Conservation (phyloP, 495 filamentous ascomycete species). For the Aspergillus ostianus region DNA sequence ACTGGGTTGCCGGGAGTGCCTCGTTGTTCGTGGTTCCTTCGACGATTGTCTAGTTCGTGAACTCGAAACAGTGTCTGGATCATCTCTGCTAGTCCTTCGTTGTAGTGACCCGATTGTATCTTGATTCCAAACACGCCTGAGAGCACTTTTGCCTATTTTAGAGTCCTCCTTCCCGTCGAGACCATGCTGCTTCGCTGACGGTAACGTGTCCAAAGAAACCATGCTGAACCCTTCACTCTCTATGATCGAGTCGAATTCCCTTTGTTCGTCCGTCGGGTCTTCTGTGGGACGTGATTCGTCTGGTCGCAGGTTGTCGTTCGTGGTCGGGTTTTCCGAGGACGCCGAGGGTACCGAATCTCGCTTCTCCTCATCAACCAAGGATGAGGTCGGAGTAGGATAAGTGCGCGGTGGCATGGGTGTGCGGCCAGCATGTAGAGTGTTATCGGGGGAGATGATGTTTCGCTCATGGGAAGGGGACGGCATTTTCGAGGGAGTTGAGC, state of each 20-base stretch:
- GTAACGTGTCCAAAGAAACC: constrained; percentile 54
- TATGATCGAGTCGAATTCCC: constrained; percentile 55
- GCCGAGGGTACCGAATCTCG: constrained; percentile 11
- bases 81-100: background rate
- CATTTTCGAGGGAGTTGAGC: constrained; percentile 44
- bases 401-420: constrained; percentile 30
- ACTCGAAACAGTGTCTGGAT: background rate
- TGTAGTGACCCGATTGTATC: constrained; percentile 20
- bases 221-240: constrained; percentile 62
- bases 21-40: background rate
- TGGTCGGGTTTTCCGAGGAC: background rate
- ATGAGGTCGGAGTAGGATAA: constrained; percentile 45
- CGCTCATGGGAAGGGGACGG: constrained; percentile 34
- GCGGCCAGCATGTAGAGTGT: constrained; percentile 30
- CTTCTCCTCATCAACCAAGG: constrained; percentile 39
- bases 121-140: constrained; percentile 28
- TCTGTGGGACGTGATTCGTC: constrained; percentile 8
- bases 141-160: constrained; percentile 22
- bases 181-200: constrained; percentile 42
- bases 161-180: constrained; percentile 23
- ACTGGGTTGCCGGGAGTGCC: background rate
- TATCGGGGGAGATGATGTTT: constrained; percentile 28
- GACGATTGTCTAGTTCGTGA: background rate
- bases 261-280: constrained; percentile 44
- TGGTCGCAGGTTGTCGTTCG: constrained; percentile 6